Conservation (phyloP, 805 yeast species). For the Candida michaelii region DNA sequence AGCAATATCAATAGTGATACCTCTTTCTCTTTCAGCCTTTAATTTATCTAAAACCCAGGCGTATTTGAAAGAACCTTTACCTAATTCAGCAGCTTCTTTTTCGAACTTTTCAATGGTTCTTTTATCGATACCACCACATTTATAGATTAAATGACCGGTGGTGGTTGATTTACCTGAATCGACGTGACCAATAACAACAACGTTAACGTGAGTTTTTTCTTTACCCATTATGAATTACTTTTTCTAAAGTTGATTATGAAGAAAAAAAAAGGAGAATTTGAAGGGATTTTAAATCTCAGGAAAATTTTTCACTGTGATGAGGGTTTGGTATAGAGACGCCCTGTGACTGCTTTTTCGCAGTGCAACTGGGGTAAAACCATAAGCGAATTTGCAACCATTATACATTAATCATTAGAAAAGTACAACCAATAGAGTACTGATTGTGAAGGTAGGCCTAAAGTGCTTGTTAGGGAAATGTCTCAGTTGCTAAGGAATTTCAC, state of each 20-base stretch:
- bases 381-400: slow-evolving; percentile 4
- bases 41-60: slow-evolving; percentile 67
- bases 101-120: slow-evolving; percentile 80
- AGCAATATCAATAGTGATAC: slow-evolving; percentile 94
- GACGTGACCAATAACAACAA: slow-evolving; percentile 99
- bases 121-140: slow-evolving; percentile 99
- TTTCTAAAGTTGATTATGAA: not conserved
- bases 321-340: slow-evolving; percentile 2
- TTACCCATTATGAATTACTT: slow-evolving; percentile 60
- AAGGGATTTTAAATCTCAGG: slow-evolving; percentile 7
- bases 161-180: slow-evolving; percentile 92
- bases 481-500: too few relatives aligned
- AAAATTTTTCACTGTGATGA: slow-evolving; percentile 8
- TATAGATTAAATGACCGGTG: slow-evolving; percentile 98
- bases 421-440: too few relatives aligned
- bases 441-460: too few relatives aligned
- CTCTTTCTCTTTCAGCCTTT: slow-evolving; percentile 89
- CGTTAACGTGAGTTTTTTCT: slow-evolving; percentile 97
- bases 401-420: slow-evolving; percentile 59
- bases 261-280: slow-evolving; percentile 7
- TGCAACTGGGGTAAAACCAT: not conserved
- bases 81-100: slow-evolving; percentile 96
- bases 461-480: too few relatives aligned
- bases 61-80: slow-evolving; percentile 74
- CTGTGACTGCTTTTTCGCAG: slow-evolving; percentile 5